phyloP scores from a whole-genome alignment of 140 eudicot genomes.

The Anethum foeniculum region DNA sequence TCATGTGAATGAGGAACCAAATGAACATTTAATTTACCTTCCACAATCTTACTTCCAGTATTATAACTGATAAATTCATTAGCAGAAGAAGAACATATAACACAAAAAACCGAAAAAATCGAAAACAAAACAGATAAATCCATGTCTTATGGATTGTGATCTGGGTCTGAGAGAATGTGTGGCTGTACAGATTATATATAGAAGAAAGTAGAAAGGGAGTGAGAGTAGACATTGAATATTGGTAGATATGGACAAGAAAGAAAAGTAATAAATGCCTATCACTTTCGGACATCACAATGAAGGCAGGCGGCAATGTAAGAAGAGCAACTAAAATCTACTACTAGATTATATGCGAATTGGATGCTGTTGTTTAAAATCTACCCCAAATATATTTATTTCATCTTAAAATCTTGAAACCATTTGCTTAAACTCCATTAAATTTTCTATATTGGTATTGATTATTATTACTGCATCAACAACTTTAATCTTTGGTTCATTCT shows the following conservation, averaged over 20 bases:
- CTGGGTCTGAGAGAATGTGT: not conserved
- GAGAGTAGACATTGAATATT: not conserved
- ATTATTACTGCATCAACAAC: not conserved
- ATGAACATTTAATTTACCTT: conserved; percentile 82
- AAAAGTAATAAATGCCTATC: not conserved
- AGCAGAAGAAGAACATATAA: conserved; percentile 24
- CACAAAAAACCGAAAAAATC: conserved; percentile 7
- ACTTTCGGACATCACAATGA: conserved; percentile 2
- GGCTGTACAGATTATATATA: not conserved
- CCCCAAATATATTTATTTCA: not conserved
- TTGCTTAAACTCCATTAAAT: not conserved
- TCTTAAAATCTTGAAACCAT: not conserved
- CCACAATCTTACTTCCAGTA: conserved; percentile 55
- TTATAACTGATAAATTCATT: conserved; percentile 41
- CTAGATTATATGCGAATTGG: not conserved
- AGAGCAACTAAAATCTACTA: not conserved
- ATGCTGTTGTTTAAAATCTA: not conserved
- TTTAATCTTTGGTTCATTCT: not conserved
- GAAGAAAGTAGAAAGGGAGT: not conserved
- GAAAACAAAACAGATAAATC: not conserved
- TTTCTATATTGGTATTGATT: no score
- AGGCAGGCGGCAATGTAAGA: not conserved
- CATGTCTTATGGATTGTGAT: not conserved
- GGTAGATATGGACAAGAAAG: not conserved
- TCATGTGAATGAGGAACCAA: conserved; percentile 95